phyloP scores from a whole-genome alignment of 164 flowering plant species.

The Protea cynaroides region DNA sequence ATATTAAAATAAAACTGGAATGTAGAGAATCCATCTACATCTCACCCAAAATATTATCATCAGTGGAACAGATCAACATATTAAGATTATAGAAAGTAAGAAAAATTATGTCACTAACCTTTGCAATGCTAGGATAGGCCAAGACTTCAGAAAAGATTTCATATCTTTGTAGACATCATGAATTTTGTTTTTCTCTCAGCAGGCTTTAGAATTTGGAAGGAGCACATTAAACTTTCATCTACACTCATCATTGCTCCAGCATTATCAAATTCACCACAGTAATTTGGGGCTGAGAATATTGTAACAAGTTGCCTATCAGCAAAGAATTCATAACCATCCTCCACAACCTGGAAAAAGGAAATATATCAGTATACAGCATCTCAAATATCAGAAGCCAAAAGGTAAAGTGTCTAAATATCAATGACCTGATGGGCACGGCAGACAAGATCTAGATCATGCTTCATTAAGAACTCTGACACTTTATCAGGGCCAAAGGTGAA shows the following conservation, averaged over 20 bases:
- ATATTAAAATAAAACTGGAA: no score
- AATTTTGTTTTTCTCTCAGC: conserved; percentile 49
- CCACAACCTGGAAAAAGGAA: conserved; percentile 58
- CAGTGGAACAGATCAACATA: no score
- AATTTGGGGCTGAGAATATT: conserved; percentile 82
- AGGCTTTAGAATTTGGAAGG: conserved; percentile 82
- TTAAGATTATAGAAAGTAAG: no score
- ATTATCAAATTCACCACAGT: conserved; percentile 88
- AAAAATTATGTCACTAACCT: conserved; percentile 27
- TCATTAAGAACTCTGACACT: conserved; percentile 59
- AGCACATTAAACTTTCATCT: conserved; percentile 82
- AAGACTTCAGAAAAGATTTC: neutral
- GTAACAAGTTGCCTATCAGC: conserved; percentile 83
- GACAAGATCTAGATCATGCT: conserved; percentile 78
- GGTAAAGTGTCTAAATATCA: neutral
- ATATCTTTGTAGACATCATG: conserved; percentile 30
- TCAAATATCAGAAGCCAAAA: neutral
- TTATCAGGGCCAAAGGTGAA: conserved; percentile 75
- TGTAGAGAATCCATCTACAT: no score
- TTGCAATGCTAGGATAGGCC: conserved; percentile 8
- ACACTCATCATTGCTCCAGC: conserved; percentile 96
- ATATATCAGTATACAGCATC: no score
- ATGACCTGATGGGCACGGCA: conserved; percentile 86
- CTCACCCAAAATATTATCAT: no score
- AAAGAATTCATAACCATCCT: conserved; percentile 88